Evolutionary conservation across 2,329 filamentous ascomycete species (phyloP), one percentile per base, ranked within the genome.

Genomic region (Colletotrichum karsti): DNA sequence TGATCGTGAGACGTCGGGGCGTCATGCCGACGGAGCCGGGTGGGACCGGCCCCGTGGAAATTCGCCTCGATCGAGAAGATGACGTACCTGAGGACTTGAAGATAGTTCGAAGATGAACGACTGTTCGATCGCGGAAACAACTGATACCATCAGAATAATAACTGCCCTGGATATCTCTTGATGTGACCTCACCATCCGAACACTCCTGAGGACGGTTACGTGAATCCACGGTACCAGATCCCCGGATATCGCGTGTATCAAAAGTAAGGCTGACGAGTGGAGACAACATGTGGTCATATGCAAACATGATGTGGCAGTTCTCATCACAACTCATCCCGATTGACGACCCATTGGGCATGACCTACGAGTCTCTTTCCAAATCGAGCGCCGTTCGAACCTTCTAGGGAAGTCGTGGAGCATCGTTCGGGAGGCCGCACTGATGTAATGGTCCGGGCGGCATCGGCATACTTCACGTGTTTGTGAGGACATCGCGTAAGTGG

Each of bases 21-120:
- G 30, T 60, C 33, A 60, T 60, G 57, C 44, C 30, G 44, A 51
- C 57, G 57, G 57, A n/a, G 57, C 57, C 33, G 57, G n/a, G 57
- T 15, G 33, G 20, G 33, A n/a, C 22, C 18, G 18, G 22, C 30
- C n/a, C 33, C 8, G 7, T 8, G 10, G 33, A 33, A 20, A 20
- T 30, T 51, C 26, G 22, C 22, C 15, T 37, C 10, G 12, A 51
- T 28, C 42, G 28, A 33, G 26, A n/a, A 9, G 20, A 39, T 60
- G 42, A 51, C 44, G 57, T 33, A 39, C n/a, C 15, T 55, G 3
- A 12, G 51, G 24, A 39, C 3, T 24, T 39, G 20, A 6, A 9
- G 30, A 37, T 53, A 8, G 30, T 10, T n/a, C 18, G 26, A 42
- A 3, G 5, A 42, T 2, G 12, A 37, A 48, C 44, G 5, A 4